A percentile compares a stretch with the other conserved stretches of the same genome.
Conservation (phyloP, 768 basidiomycete species). For the Auricularia sp. region DNA sequence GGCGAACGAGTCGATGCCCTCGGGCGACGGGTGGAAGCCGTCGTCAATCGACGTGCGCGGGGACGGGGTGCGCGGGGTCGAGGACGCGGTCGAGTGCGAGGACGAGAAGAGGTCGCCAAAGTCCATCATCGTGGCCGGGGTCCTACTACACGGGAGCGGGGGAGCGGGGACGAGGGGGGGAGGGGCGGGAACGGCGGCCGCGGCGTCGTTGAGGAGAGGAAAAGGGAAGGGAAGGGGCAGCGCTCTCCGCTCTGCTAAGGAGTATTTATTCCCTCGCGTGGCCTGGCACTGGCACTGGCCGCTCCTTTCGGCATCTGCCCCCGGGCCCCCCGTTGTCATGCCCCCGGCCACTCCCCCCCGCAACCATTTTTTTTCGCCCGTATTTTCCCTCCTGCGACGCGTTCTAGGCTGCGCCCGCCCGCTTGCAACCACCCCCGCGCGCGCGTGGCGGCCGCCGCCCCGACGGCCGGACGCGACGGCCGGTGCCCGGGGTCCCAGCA, state of each 20-base stretch:
- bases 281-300: no score
- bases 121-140: neutral
- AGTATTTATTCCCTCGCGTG: neutral
- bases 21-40: neutral
- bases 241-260: neutral
- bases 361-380: no score
- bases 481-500: neutral
- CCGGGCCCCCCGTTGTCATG: no score
- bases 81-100: neutral
- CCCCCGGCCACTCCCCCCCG: no score
- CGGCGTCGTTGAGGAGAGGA: neutral
- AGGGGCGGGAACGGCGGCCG: neutral
- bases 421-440: neutral
- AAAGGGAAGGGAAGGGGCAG: neutral
- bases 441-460: no score
- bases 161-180: neutral
- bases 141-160: neutral
- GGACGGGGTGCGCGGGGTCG: neutral
- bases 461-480: no score
- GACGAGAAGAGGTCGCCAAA: neutral
- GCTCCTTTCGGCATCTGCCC: no score
- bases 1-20: neutral
- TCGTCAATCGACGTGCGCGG: neutral
- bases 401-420: no score
- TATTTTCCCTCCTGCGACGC: no score